A percentile compares a stretch with the other conserved stretches of the same genome.
phyloP scores from a whole-genome alignment of 176 grass and related monocot genomes.

The Cenchrus fungigraminus region DNA sequence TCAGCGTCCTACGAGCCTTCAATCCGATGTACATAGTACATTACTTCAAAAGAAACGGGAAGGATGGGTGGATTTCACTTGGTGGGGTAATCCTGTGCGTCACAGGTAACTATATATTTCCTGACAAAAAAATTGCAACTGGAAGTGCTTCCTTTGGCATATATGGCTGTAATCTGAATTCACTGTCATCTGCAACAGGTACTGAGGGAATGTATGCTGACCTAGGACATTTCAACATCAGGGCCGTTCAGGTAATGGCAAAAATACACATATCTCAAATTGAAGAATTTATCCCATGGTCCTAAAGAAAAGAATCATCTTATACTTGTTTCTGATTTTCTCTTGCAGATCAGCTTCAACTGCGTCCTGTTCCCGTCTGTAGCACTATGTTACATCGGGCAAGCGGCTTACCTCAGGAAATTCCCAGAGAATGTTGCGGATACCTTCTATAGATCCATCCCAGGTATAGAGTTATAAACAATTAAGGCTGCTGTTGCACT shows the following conservation, averaged over 20 bases:
- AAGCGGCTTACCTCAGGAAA: conserved; percentile 71
- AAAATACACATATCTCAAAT: not conserved
- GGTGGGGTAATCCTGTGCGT: conserved; percentile 82
- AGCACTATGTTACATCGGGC: conserved; percentile 70
- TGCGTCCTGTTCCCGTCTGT: conserved; percentile 73
- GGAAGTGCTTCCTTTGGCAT: not conserved
- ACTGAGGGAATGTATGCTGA: conserved; percentile 92
- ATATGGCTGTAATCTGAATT: conserved; percentile 21
- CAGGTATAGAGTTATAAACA: conserved; percentile 41
- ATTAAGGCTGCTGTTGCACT: not conserved
- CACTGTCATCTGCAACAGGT: conserved; percentile 41
- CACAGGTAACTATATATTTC: conserved; percentile 51
- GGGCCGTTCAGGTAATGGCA: conserved; percentile 67
- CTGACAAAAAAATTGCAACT: not conserved
- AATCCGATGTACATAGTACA: conserved; percentile 72
- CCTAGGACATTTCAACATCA: conserved; percentile 84
- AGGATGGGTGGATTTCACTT: conserved; percentile 74
- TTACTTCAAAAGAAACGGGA: conserved; percentile 70
- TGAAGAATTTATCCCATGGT: not conserved
- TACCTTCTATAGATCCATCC: conserved; percentile 80
- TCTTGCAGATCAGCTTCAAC: conserved; percentile 67
- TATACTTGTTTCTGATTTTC: conserved; percentile 23
- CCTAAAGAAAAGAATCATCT: not conserved
- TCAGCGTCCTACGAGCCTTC: conserved; percentile 64
- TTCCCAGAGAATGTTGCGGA: conserved; percentile 51